Percentiles rank a stretch among this genome's conserved stretches.
Conservation (phyloP, 1,139 yeast species). For the Pneumocystis jirovecii region DNA sequence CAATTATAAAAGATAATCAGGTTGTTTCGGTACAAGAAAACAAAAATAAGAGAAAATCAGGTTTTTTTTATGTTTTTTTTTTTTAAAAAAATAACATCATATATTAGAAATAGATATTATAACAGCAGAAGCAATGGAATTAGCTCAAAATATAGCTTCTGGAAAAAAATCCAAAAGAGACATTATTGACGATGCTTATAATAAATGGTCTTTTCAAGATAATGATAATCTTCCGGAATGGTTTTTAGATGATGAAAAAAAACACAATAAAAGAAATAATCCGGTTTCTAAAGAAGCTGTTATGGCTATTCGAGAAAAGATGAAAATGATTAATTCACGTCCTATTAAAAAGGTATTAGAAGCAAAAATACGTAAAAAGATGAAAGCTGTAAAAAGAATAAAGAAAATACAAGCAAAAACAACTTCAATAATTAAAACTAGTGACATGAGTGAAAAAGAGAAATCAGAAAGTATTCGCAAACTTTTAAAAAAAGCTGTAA, state of each 20-base stretch:
- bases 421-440: conserved; percentile 78
- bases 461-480: conserved; percentile 85
- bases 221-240: conserved; percentile 83
- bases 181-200: conserved; percentile 77
- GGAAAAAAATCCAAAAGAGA: conserved; percentile 46
- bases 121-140: conserved; percentile 93
- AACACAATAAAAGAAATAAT: conserved; percentile 68
- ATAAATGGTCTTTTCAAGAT: conserved; percentile 83
- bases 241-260: conserved; percentile 85
- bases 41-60: not conserved
- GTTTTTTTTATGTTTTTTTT: not conserved
- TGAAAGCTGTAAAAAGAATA: conserved; percentile 77
- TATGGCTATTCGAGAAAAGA: conserved; percentile 74
- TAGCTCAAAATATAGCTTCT: conserved; percentile 87
- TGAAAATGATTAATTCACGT: conserved; percentile 82
- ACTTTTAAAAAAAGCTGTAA: conserved; percentile 63
- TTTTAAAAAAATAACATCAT: not conserved
- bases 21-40: not conserved
- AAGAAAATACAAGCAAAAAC: conserved; percentile 90
- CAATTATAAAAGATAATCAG: not conserved
- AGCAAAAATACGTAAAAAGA: conserved; percentile 92
- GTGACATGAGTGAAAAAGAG: conserved; percentile 74
- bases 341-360: conserved; percentile 96
- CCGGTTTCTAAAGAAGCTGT: conserved; percentile 98
- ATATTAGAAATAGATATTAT: conserved; percentile 53